A percentile compares a stretch with the other conserved stretches of the same genome.
phyloP scores from a whole-genome alignment of 306 rosid species.

The Styphnolobium japonicum region DNA sequence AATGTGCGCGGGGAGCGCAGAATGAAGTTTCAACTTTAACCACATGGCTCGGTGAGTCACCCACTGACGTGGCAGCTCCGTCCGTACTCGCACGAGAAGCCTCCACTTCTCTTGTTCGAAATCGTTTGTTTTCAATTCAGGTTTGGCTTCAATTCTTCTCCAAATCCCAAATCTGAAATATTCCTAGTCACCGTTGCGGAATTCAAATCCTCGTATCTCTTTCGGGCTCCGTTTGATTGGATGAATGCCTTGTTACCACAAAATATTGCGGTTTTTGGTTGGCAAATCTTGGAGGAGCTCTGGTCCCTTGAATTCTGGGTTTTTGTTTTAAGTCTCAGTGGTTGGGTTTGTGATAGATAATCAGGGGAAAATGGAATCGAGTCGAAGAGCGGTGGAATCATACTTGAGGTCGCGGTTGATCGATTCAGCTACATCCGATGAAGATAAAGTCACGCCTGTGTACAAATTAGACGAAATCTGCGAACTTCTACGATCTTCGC shows the following conservation, averaged over 20 bases:
- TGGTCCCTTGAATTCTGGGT: background rate
- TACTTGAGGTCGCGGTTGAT: conserved; percentile 89
- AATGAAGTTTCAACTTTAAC: background rate
- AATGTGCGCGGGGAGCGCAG: too few relatives aligned
- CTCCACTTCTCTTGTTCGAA: background rate
- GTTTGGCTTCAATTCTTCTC: background rate
- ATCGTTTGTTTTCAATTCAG: too few relatives aligned
- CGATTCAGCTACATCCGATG: conserved; percentile 88
- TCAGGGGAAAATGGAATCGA: conserved; percentile 72
- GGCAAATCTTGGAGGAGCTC: background rate
- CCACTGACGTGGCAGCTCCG: conserved; percentile 1
- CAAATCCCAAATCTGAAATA: conserved; percentile 6
- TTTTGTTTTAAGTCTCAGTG: conserved; percentile 15
- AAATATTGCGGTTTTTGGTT: background rate
- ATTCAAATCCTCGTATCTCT: background rate
- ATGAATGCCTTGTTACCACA: background rate
- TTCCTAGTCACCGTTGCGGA: background rate
- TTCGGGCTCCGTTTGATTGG: background rate
- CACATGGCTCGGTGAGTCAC: conserved; percentile 16
- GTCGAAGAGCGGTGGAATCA: conserved; percentile 98
- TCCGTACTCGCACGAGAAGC: background rate
- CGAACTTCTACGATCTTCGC: conserved; percentile 82
- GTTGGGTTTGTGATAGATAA: conserved; percentile 12
- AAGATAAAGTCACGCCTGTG: conserved; percentile 90
- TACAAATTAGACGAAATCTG: conserved; percentile 89